Evolutionary conservation across 2,329 filamentous ascomycete species (phyloP), one percentile per base, ranked within the genome.

Genomic region (Setomelanomma holmii): DNA sequence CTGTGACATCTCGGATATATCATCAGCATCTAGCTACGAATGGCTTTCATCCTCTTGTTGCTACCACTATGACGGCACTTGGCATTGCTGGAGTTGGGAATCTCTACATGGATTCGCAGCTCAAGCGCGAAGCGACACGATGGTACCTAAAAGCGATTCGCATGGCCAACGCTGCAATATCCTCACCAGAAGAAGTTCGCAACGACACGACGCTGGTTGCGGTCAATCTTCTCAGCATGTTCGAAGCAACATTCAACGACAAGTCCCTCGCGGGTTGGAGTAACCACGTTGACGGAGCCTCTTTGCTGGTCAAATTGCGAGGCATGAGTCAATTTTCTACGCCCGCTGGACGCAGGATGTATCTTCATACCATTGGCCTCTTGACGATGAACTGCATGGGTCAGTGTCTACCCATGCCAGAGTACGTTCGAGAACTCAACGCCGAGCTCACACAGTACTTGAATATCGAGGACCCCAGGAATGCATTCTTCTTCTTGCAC

Each of bases 221-320:
- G 0, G 69, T 71, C 4, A 68, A 70, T 3, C 53, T 72, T 1
- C 55, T 75, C 2, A 63, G 67, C 19, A 58, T 72, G 38, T 75
- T 72, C 39, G 74, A 76, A 51, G 65, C 70, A 5, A 71, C 69
- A 4, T 66, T 53, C 17, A 72, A 72, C 36, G 60, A 71, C 2
- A 54, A 55, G 6, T 65, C 67, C 0, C 48, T 76, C 1, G 35
- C 47, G n/a, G 68, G 66, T 4, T 76, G 69, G 67, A 62, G 52
- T 24, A 67, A 68, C 23, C 74, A 76, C 46, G 67, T 76, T n/a
- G 58, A 69, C 8, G 74, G 74, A 16, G 68, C 70, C 0, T 61
- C 68, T 1, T 67, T 65, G 3, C 60, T 76, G 2, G 45, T 76
- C 20, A 63, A 56, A 19, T 47, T 73, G 40, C 67, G 74, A 12